phyloP scores from a whole-genome alignment of 78 protist genomes.

The Dictyostelium brefeldianum region DNA sequence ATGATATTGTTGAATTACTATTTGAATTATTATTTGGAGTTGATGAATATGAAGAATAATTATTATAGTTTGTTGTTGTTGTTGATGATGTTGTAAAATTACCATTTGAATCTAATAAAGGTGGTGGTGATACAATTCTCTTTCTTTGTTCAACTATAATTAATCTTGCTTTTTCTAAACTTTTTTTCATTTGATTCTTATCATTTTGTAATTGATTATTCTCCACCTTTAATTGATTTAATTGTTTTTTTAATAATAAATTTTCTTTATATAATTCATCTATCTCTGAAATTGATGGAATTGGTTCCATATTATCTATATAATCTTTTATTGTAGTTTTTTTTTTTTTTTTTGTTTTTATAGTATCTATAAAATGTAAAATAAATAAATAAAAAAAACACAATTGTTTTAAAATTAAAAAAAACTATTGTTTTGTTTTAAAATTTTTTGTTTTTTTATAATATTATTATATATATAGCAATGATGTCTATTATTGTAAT shows the following conservation, averaged over 20 bases:
- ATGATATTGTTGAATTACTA: neutral
- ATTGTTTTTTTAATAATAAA: constrained; percentile 52
- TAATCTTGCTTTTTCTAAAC: constrained; percentile 52
- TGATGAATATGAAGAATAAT: no score
- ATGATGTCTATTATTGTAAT: no score
- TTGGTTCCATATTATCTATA: constrained; percentile 12
- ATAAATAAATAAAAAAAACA: no score
- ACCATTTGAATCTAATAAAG: neutral
- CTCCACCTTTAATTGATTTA: constrained; percentile 6
- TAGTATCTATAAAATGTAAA: neutral
- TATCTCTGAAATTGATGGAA: neutral
- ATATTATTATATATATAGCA: no score
- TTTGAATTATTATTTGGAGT: neutral
- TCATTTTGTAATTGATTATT: neutral
- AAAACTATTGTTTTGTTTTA: no score
- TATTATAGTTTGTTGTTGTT: neutral
- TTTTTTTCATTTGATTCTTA: constrained; percentile 49
- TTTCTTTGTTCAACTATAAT: constrained; percentile 62
- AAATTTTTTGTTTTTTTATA: no score
- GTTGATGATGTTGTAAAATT: neutral
- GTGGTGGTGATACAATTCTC: neutral
- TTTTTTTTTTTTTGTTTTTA: neutral
- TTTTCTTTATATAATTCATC: constrained; percentile 45
- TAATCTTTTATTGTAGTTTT: neutral
- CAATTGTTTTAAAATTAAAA: no score